phyloP scores from a whole-genome alignment of 257 asterid species.

The Salvia splendens region DNA sequence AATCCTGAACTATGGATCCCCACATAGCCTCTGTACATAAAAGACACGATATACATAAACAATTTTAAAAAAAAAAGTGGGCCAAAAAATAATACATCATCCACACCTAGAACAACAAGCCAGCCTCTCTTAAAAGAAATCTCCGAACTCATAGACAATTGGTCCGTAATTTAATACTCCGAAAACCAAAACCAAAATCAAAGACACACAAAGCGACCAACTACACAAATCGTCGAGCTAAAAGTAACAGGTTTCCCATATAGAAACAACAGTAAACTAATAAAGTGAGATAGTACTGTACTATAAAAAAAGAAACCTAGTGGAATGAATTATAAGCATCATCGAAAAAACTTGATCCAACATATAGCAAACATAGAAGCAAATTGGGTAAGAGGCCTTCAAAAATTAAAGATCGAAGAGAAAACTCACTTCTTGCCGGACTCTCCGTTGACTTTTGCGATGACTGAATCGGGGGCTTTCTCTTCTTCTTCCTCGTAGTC shows the following conservation, averaged over 20 bases:
- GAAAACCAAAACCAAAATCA: neutral
- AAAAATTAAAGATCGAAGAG: conserved; percentile 13
- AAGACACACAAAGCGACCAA: neutral
- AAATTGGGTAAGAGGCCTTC: neutral
- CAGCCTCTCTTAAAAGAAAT: neutral
- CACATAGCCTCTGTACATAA: conserved; percentile 51
- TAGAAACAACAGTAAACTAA: conserved; percentile 1
- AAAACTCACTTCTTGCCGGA: conserved; percentile 69
- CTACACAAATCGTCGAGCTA: neutral
- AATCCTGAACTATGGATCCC: conserved; percentile 69
- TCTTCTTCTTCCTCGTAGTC: conserved; percentile 97
- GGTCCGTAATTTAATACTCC: no score
- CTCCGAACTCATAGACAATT: neutral
- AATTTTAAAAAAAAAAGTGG: neutral
- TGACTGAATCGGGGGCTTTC: conserved; percentile 59
- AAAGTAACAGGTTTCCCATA: neutral
- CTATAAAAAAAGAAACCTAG: neutral
- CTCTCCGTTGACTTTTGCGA: conserved; percentile 79
- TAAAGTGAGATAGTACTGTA: neutral
- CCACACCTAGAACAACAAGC: neutral
- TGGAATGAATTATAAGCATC: no score
- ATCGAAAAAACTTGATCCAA: neutral
- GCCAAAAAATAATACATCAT: neutral
- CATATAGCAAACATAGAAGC: neutral
- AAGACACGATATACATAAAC: neutral